Conservation (phyloP, 257 asterid species). For the Solanum lycopersicoides region DNA sequence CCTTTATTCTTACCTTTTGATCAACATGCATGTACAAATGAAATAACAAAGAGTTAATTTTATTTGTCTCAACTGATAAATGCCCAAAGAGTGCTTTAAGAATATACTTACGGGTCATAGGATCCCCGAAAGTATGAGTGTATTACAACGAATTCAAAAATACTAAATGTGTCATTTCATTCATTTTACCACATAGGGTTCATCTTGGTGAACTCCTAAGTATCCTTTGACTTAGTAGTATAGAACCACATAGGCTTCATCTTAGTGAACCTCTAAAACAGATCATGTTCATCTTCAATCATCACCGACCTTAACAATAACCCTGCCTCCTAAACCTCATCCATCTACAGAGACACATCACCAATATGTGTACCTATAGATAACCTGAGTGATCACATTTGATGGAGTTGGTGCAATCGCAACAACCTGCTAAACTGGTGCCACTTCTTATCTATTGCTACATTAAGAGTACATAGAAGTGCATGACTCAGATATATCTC, state of each 20-base stretch:
- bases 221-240: background rate
- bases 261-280: background rate
- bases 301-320: background rate
- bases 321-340: background rate
- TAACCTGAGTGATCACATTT: background rate
- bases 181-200: too few species aligned
- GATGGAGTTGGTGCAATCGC: background rate
- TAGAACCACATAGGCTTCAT: background rate
- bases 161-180: too few species aligned
- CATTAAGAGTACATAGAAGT: background rate
- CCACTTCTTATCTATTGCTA: background rate
- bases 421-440: background rate
- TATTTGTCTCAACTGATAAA: too few species aligned
- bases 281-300: background rate
- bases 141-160: too few species aligned
- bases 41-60: too few species aligned
- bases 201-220: background rate
- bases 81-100: background rate
- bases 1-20: background rate
- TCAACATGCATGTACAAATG: background rate
- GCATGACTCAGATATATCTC: background rate
- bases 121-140: background rate
- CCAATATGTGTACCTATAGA: background rate
- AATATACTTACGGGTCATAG: background rate
- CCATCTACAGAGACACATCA: background rate